Conservation (phyloP, 768 basidiomycete genomes). For the Vararia minispora region DNA sequence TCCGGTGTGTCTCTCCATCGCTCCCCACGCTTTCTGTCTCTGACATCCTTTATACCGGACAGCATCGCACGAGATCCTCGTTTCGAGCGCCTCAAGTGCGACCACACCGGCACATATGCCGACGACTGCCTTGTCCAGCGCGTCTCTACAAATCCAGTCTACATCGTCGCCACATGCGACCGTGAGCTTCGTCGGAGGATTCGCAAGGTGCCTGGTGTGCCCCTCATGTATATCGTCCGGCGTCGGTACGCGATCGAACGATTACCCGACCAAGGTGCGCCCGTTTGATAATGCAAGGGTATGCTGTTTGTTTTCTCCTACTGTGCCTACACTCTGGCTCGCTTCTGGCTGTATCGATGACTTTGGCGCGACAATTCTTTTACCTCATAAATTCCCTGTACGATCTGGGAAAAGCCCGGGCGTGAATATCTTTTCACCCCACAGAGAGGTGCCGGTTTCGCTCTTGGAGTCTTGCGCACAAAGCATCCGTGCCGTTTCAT, state of each 20-base stretch:
- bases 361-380: too few relatives aligned
- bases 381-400: too few relatives aligned
- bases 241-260: slow-evolving; percentile 90
- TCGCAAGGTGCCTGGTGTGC: slow-evolving; percentile 86
- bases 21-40: not conserved
- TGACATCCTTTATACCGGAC: slow-evolving; percentile 5
- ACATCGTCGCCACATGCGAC: slow-evolving; percentile 97
- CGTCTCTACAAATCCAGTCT: slow-evolving; percentile 90
- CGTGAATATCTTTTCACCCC: too few relatives aligned
- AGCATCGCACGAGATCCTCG: slow-evolving; percentile 96
- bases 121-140: slow-evolving; percentile 98
- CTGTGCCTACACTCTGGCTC: too few relatives aligned
- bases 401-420: too few relatives aligned
- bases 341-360: too few relatives aligned
- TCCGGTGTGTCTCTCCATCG: slow-evolving; percentile 51
- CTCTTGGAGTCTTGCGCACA: too few relatives aligned
- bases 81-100: slow-evolving; percentile 88
- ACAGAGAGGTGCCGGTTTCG: too few relatives aligned
- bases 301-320: too few relatives aligned
- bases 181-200: slow-evolving; percentile 86
- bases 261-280: slow-evolving; percentile 87
- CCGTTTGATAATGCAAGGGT: too few relatives aligned
- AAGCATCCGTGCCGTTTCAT: too few relatives aligned
- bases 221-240: slow-evolving; percentile 95
- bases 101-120: slow-evolving; percentile 94